phyloP scores from a whole-genome alignment of 164 flowering plant genomes.

The Houttuynia cordata region DNA sequence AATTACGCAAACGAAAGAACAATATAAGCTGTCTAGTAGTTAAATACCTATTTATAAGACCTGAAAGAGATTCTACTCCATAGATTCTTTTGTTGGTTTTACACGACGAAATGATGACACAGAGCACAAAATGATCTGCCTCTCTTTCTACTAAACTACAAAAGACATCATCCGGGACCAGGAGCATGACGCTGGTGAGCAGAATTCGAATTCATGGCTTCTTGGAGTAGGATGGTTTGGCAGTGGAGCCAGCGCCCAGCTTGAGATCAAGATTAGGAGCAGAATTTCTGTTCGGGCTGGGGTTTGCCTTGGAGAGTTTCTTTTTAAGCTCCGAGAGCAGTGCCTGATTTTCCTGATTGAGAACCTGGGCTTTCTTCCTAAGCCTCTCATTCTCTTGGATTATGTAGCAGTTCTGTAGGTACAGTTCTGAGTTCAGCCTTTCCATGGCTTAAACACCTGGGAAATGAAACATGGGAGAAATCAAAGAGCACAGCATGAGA shows the following conservation, averaged over 20 bases:
- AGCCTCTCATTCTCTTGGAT: constrained; percentile 49
- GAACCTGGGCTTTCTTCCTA: constrained; percentile 43
- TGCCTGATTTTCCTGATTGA: constrained; percentile 50
- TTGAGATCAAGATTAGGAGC: constrained; percentile 5
- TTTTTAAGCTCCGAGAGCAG: constrained; percentile 34
- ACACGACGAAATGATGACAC: not conserved
- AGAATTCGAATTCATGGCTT: constrained; percentile 13
- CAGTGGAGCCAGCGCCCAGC: constrained; percentile 4
- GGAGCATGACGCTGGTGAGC: not conserved
- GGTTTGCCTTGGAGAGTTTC: constrained; percentile 10
- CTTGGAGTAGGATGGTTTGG: constrained; percentile 18
- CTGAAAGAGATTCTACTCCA: not conserved
- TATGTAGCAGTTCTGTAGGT: constrained; percentile 42
- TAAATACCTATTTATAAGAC: not conserved
- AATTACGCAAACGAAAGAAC: no score
- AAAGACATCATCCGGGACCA: not conserved
- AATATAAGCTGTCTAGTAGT: not conserved
- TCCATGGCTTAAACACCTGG: constrained; percentile 28
- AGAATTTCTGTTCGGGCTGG: constrained; percentile 3
- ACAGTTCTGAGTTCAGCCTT: constrained; percentile 40
- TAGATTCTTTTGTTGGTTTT: not conserved
- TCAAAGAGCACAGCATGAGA: not conserved
- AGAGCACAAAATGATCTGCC: not conserved
- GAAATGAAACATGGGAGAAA: not conserved
- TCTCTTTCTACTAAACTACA: not conserved